Percentiles rank a stretch among this genome's conserved stretches.
Evolutionary conservation across 495 filamentous ascomycete species (phyloP).

Genomic region (Neurospora sp.): DNA sequence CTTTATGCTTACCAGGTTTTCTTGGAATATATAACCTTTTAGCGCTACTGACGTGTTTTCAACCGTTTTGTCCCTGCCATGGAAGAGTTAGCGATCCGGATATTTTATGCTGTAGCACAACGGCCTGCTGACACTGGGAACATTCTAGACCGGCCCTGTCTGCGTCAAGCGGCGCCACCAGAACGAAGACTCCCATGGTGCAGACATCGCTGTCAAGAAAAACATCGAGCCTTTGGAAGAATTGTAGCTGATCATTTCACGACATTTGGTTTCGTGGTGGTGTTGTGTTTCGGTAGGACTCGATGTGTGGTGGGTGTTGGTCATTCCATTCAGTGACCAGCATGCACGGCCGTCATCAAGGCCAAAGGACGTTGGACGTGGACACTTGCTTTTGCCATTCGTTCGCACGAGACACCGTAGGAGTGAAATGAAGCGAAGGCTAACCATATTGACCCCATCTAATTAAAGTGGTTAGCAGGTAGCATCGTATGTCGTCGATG

Average conservation of each 20-base stretch:
- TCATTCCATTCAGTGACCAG: too few relatives aligned
- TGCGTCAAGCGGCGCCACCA: too few relatives aligned
- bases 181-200: background rate
- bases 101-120: background rate
- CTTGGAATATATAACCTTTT: background rate
- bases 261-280: background rate
- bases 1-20: background rate
- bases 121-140: too few relatives aligned
- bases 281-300: background rate
- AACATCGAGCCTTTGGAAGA: background rate
- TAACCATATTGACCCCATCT: too few relatives aligned
- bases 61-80: background rate
- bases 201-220: background rate
- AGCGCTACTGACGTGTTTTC: background rate
- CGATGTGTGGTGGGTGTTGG: too few relatives aligned
- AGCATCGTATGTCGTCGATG: too few relatives aligned
- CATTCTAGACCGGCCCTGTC: background rate
- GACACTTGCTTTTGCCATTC: too few relatives aligned
- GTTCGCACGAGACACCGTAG: too few relatives aligned
- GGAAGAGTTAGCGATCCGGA: background rate
- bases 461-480: too few relatives aligned
- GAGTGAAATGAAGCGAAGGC: too few relatives aligned
- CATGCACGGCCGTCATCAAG: too few relatives aligned
- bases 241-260: background rate
- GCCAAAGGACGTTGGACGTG: too few relatives aligned